These are phyloP conservation scores for Taxillus chinensis DNA, from an alignment of 164 flowering plant genomes.

Conservation along the genomic window DNA sequence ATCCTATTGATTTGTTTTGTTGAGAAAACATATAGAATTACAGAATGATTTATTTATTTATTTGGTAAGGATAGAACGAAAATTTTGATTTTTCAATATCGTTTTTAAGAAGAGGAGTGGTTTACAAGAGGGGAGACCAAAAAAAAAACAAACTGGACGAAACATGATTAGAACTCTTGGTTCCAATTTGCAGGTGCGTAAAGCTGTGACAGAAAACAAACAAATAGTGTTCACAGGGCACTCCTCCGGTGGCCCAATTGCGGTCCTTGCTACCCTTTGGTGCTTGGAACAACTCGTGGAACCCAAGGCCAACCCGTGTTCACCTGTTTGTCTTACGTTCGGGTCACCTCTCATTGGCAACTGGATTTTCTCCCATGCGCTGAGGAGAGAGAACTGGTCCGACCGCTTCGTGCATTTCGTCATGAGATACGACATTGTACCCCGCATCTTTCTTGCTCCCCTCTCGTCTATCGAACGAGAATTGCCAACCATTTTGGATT, in stretches of 20 bases:
- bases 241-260: constrained; percentile 62
- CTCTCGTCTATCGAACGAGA: constrained; percentile 25
- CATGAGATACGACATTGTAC: constrained; percentile 51
- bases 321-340: constrained; percentile 54
- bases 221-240: constrained; percentile 70
- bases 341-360: constrained; percentile 75
- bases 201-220: constrained; percentile 31
- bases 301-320: not conserved
- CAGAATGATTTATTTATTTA: too few species aligned
- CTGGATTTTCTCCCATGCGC: constrained; percentile 44
- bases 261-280: constrained; percentile 62
- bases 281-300: constrained; percentile 32
- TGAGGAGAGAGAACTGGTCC: constrained; percentile 66
- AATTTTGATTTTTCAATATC: too few species aligned
- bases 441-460: constrained; percentile 54
- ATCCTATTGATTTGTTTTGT: too few species aligned
- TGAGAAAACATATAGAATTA: too few species aligned
- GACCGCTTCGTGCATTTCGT: constrained; percentile 46
- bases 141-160: too few species aligned
- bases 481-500: constrained; percentile 23
- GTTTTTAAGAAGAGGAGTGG: too few species aligned
- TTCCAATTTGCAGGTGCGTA: constrained; percentile 37
- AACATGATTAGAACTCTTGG: too few species aligned
- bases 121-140: too few species aligned
- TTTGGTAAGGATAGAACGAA: too few species aligned